Base-by-base conservation (phyloP, 495 filamentous ascomycete species). In the Clavariopsis aquatica region DNA sequence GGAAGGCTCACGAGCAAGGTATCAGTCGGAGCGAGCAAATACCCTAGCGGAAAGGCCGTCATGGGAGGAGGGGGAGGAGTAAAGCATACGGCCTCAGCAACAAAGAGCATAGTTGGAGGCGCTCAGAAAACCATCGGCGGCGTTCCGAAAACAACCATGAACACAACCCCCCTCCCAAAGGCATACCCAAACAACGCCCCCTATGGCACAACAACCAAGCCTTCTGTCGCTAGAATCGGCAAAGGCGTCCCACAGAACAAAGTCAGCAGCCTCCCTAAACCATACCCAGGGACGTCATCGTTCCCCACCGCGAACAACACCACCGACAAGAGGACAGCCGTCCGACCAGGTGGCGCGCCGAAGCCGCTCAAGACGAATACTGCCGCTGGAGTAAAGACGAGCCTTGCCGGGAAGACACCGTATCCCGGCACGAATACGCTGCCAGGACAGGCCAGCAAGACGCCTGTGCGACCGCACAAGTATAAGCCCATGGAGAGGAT, bases 391-490 rank as follows among this genome's bases (percentile, higher is more conserved):
- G 49, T 22, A 9, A 38, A 38, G 17, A 45, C 19, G n/a, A 22
- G 22, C 7, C 17, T 17, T n/a, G 5, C 5, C 2, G 49, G 10
- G 49, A 49, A 57, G 51, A 55, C 49, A 28, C 17, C 65, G 56
- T 69, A 69, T 56, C 60, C 65, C 2, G 65, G 65, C 15, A 68
- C 65, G 45, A 62, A 41, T 36, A 68, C 65, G 41, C 20, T 52
- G 43, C 58, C 59, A 9, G 60, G 60, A 13, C 60, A 64, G 41
- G 65, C 38, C 0, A 41, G 36, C 4, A 52, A 41, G 28, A 64
- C 60, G 51, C 53, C 65, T 0, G 65, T 69, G 10, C 34, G 45
- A 47, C 7, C 45, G 53, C 54, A 65, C 49, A 52, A 28, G 56
- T 66, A 60, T 52, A 61, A 57, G 49, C 49, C 56, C 1, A 41